Base-by-base conservation (phyloP, 495 filamentous ascomycete species). In the Aspergillus heteromorphus region DNA sequence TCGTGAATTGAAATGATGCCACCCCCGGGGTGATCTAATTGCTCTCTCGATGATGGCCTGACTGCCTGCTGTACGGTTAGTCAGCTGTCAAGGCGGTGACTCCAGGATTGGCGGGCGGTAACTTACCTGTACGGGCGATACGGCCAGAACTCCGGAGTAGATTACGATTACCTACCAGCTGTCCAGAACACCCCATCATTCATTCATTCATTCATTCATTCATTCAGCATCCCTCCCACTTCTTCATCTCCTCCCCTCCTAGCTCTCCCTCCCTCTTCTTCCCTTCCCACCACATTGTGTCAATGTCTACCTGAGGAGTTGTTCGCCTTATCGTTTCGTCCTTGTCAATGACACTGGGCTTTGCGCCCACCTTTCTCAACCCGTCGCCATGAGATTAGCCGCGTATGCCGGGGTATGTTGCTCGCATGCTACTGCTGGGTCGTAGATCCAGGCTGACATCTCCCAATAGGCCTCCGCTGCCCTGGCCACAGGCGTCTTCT, bases 401-500 rank as follows among this genome's bases (percentile, higher is more conserved):
- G 75, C 69, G 45, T 81, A 81, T 61, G 63, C 76, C 60, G 76
- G 78, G 71, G 78, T 79, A 71, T 62, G 73, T 66, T 6, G 16
- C 34, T 55, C 30, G 21, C 34, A 34, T 30, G 20, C 40, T 23
- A 20, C 40, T 10, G 43, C 29, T 13, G 27, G 29, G 13, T 36
- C 19, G 14, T 47, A 23, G 20, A 0, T 47, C 31, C 21, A 43
- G 16, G 36, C 57, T 59, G 57, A 59, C 30, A 17, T 45, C 23
- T 40, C 53, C 45, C n/a, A n/a, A 45, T 51, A 90, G 88, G 78
- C 79, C 67, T 93, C 89, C 31, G 80, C 85, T 65, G 82, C 82
- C 71, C 82, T 92, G 65, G 92, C 91, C 63, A 84, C 83, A 38
- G 84, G 84, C 59, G 91, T 93, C 36, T 76, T 97, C 53, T 71